phyloP scores from a whole-genome alignment of 805 yeast species.

The Grigorovia yakushimaensis region DNA sequence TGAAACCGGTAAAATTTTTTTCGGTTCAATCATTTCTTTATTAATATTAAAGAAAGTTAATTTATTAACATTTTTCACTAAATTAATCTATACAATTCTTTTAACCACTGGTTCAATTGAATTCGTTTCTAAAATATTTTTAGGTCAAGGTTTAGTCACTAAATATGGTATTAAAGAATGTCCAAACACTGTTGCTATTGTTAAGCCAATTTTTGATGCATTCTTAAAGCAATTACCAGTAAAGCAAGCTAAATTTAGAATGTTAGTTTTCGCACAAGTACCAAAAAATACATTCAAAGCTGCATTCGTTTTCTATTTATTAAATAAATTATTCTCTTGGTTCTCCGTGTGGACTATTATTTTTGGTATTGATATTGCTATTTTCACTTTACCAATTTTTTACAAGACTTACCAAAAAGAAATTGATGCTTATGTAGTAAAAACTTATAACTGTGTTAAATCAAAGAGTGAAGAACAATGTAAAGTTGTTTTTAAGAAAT shows the following conservation, averaged over 20 bases:
- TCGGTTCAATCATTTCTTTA: constrained; percentile 45
- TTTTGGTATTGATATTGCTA: constrained; percentile 44
- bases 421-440: constrained; percentile 56
- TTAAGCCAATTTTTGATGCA: constrained; percentile 26
- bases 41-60: constrained; percentile 54
- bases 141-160: constrained; percentile 73
- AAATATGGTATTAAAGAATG: constrained; percentile 51
- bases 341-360: constrained; percentile 63
- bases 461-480: constrained; percentile 39
- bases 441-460: constrained; percentile 37
- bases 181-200: constrained; percentile 25
- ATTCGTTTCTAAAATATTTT: constrained; percentile 57
- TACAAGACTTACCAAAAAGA: constrained; percentile 68
- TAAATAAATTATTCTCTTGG: constrained; percentile 65
- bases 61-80: constrained; percentile 50
- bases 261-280: constrained; percentile 56
- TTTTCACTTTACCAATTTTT: constrained; percentile 67
- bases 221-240: constrained; percentile 33
- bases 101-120: constrained; percentile 64
- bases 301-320: constrained; percentile 53
- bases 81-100: constrained; percentile 49
- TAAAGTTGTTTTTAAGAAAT: constrained; percentile 43
- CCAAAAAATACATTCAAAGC: constrained; percentile 65
- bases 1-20: constrained; percentile 68
- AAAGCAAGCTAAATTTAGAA: constrained; percentile 45